phyloP scores from a whole-genome alignment of 331 rosid genomes.

The Arachis monticola region DNA sequence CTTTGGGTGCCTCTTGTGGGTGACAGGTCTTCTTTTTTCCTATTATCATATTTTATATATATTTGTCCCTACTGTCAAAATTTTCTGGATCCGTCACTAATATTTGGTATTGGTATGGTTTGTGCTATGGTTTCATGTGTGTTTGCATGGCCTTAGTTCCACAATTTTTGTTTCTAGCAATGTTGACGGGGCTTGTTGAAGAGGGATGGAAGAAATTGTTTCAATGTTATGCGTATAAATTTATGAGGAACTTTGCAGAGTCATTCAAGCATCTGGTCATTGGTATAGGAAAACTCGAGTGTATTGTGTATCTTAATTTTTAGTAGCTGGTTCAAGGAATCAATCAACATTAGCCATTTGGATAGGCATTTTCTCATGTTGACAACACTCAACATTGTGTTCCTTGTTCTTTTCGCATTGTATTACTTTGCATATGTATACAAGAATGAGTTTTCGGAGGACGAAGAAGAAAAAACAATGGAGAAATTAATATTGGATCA shows the following conservation, averaged over 20 bases:
- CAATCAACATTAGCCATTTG: not conserved
- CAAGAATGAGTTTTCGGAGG: not conserved
- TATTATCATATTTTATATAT: no score
- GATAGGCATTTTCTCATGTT: not conserved
- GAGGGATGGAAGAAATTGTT: not conserved
- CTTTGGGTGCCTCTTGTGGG: no score
- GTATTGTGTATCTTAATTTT: not conserved
- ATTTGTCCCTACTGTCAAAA: no score
- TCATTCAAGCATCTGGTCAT: not conserved
- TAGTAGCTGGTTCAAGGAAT: not conserved
- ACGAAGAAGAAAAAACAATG: not conserved
- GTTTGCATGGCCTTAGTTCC: conserved; percentile 22
- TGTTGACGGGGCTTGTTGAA: not conserved
- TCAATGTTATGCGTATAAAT: not conserved
- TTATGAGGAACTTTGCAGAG: not conserved
- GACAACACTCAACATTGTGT: not conserved
- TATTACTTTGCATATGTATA: not conserved
- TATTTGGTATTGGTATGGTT: not conserved
- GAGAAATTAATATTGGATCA: not conserved
- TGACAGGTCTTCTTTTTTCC: no score
- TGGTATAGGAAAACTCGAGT: not conserved
- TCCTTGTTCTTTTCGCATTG: conserved; percentile 3
- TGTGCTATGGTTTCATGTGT: not conserved
- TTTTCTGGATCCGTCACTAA: no score
- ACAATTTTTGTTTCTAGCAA: conserved; percentile 9